A percentile compares a stretch with the other conserved stretches of the same genome.
Evolutionary conservation across 345 rosid genomes (phyloP).

Genomic region (Hibiscus syriacus): DNA sequence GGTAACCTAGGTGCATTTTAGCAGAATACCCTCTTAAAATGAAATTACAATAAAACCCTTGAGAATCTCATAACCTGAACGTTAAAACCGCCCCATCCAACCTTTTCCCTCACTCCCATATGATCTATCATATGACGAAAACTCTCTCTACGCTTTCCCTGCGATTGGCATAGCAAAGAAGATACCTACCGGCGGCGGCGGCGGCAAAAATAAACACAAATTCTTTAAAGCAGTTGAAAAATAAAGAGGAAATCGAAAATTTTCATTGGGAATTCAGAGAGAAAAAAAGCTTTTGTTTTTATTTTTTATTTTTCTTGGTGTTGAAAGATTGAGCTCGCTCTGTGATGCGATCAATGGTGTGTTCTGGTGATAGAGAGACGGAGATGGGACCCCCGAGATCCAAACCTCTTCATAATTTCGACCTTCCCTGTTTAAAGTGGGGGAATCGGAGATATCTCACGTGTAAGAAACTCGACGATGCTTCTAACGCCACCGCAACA

Average conservation of each 20-base stretch:
- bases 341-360: slow-evolving; percentile 29
- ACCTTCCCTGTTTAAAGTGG: slow-evolving; percentile 47
- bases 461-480: slow-evolving; percentile 32
- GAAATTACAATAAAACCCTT: slow-evolving; percentile 11
- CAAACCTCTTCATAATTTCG: slow-evolving; percentile 44
- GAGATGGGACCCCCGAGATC: slow-evolving; percentile 46
- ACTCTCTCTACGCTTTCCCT: slow-evolving; percentile 25
- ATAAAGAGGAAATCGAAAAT: neutral
- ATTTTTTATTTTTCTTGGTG: neutral
- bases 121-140: slow-evolving; percentile 12
- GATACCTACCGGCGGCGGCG: neutral
- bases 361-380: slow-evolving; percentile 25
- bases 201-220: neutral
- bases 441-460: slow-evolving; percentile 32
- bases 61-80: slow-evolving; percentile 19
- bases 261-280: neutral
- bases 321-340: neutral
- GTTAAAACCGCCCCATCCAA: slow-evolving; percentile 19
- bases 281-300: neutral
- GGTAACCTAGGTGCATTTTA: slow-evolving; percentile 20
- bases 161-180: slow-evolving; percentile 24
- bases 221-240: neutral
- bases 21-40: neutral
- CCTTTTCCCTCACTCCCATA: slow-evolving; percentile 9
- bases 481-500: neutral